A percentile compares a stretch with the other conserved stretches of the same genome.
Evolutionary conservation across 2,329 filamentous ascomycete genomes (phyloP).

Genomic region (Graphilbum sp.): DNA sequence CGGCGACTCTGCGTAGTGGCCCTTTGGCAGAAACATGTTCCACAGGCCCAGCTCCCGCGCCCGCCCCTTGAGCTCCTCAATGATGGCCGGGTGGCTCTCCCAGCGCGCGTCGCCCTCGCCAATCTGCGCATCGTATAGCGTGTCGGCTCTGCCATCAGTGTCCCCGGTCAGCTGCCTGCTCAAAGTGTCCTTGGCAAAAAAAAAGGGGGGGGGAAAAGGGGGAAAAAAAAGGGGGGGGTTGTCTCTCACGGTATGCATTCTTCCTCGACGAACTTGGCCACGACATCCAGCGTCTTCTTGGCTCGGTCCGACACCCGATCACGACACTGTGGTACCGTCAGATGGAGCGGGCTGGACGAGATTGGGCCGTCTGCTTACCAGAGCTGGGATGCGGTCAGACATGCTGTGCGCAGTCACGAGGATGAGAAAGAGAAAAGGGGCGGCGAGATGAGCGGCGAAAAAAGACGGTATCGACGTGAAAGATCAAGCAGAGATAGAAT

Average conservation of each 20-base stretch:
- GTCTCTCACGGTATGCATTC: slow-evolving; percentile 75
- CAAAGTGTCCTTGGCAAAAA: no score
- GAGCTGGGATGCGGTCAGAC: slow-evolving; percentile 28
- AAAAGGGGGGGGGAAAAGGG: no score
- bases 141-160: slow-evolving; percentile 52
- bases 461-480: background rate
- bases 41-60: slow-evolving; percentile 74
- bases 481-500: background rate
- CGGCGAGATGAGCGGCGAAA: background rate
- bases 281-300: slow-evolving; percentile 67
- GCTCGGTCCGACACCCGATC: slow-evolving; percentile 66
- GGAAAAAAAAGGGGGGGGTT: no score
- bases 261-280: slow-evolving; percentile 93
- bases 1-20: slow-evolving; percentile 87
- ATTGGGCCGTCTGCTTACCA: slow-evolving; percentile 21
- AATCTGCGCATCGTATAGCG: slow-evolving; percentile 64
- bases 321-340: slow-evolving; percentile 12
- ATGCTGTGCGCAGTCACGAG: slow-evolving; percentile 13
- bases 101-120: slow-evolving; percentile 64
- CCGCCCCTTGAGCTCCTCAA: slow-evolving; percentile 80
- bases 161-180: no score
- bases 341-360: background rate
- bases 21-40: slow-evolving; percentile 96
- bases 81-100: slow-evolving; percentile 59
- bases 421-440: slow-evolving; percentile 1